Base-by-base conservation (phyloP, 495 filamentous ascomycete species). In the Trypethelium eluteriae region DNA sequence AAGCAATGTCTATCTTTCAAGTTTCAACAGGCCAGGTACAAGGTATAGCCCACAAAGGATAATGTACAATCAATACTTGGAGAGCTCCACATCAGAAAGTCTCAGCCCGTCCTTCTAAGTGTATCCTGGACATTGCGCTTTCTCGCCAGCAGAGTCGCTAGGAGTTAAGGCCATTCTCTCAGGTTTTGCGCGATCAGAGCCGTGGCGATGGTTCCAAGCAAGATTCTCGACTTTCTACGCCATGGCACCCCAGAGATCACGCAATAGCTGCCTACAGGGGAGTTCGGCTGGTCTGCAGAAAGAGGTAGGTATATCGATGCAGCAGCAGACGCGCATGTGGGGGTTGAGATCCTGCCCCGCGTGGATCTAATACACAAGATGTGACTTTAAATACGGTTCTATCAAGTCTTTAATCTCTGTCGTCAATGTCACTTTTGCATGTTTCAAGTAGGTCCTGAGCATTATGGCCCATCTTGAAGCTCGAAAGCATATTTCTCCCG, bases 401-500 rank as follows among this genome's bases (percentile, higher is more conserved):
- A 2, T 59, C 0, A 35, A 14, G 3, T 18, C 10, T n/a, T 59
- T 7, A 18, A 5, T 32, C 4, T 35, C 6, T 18, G 25, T 11
- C 49, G 49, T 16, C 2, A 18, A 53, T 53, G 49, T 18, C 11
- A 3, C 1, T 35, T 59, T n/a, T 53, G 5, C 11, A 11, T 25
- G n/a, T 16, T n/a, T 18, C 5, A 25, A 25, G 36, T 9, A 59
- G 5, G 5, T 32, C 6, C 7, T 59, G 18, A 59, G 32, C 18
- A 53, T 5, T 11, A 68, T 68, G 67, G 62, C 67, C 2, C 11
- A 49, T 38, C 62, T 69, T 35, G 68, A 69, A 64, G 64, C 68
- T 34, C 64, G 57, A 39, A 69, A 69, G 10, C 68, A 69, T 39
- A 67, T 67, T 5, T 66, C 59, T 64, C 59, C 68, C 5, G 68